phyloP scores from a whole-genome alignment of 352 stramenopile genomes.

The Globisporangium ultimum region DNA sequence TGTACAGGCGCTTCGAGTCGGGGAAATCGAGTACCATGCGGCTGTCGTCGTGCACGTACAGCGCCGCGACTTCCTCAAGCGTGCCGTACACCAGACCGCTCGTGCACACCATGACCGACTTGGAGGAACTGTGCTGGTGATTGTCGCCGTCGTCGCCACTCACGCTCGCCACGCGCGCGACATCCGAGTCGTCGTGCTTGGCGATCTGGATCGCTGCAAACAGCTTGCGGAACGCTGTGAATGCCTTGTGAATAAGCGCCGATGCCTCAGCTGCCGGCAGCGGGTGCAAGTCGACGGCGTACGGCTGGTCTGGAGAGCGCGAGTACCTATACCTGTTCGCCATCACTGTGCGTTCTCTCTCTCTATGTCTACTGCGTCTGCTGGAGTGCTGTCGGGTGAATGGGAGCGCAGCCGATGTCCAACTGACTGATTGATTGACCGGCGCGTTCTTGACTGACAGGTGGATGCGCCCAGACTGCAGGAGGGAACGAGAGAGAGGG shows the following conservation, averaged over 20 bases:
- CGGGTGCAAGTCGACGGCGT: conserved; percentile 42
- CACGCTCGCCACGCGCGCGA: conserved; percentile 24
- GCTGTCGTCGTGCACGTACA: conserved; percentile 44
- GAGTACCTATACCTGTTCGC: conserved; percentile 22
- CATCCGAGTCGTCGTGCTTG: conserved; percentile 21
- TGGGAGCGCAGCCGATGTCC: not conserved
- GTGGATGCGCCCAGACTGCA: not conserved
- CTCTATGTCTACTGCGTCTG: too few relatives aligned
- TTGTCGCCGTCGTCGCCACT: conserved; percentile 15
- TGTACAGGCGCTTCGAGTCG: conserved; percentile 47
- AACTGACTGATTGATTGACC: not conserved
- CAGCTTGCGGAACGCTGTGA: conserved; percentile 28
- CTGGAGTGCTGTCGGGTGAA: too few relatives aligned
- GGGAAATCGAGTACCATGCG: conserved; percentile 49
- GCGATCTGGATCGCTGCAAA: conserved; percentile 36
- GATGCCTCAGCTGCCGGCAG: conserved; percentile 27
- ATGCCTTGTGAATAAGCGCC: conserved; percentile 27
- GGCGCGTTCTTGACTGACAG: not conserved
- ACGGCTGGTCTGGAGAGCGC: conserved; percentile 41
- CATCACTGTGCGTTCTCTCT: too few relatives aligned
- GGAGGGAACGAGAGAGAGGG: not conserved
- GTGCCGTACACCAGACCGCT: conserved; percentile 45
- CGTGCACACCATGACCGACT: conserved; percentile 62
- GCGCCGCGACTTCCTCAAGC: conserved; percentile 56
- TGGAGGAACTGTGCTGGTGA: conserved; percentile 8